Conservation (phyloP, 768 basidiomycete species). For the Rhizopogon vesiculosus region DNA sequence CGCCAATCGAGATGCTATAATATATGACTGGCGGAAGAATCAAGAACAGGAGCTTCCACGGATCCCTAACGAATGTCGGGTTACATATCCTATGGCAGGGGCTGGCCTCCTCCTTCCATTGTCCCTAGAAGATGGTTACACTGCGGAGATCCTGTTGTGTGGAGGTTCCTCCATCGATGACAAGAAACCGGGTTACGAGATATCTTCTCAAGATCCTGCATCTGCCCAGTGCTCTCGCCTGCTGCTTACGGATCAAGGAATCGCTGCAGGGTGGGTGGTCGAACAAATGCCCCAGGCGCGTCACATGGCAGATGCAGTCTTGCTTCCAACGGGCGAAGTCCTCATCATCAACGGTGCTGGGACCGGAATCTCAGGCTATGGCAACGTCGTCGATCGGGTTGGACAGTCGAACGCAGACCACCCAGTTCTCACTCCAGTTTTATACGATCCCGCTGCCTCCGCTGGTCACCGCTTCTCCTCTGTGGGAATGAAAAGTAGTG, state of each 20-base stretch:
- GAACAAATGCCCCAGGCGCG: conserved; percentile 74
- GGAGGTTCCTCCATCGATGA: conserved; percentile 73
- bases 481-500: conserved; percentile 54
- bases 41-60: conserved; percentile 56
- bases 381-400: conserved; percentile 63
- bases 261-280: conserved; percentile 64
- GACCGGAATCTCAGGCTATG: conserved; percentile 73
- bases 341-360: conserved; percentile 74
- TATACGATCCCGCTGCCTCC: conserved; percentile 60
- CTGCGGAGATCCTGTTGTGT: conserved; percentile 68
- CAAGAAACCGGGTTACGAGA: conserved; percentile 48
- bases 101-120: conserved; percentile 72
- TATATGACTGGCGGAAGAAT: conserved; percentile 71
- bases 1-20: conserved; percentile 74
- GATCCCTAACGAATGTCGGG: conserved; percentile 73
- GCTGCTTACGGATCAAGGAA: conserved; percentile 59
- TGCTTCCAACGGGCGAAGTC: conserved; percentile 73
- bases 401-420: conserved; percentile 78
- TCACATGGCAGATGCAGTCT: conserved; percentile 75
- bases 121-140: conserved; percentile 54
- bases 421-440: conserved; percentile 60
- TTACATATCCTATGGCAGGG: conserved; percentile 82
- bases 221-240: conserved; percentile 72
- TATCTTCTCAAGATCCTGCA: conserved; percentile 71
- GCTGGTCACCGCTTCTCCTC: conserved; percentile 54